Base-by-base conservation (phyloP, 176 grass and related monocot genomes). In the Avena atlantica region DNA sequence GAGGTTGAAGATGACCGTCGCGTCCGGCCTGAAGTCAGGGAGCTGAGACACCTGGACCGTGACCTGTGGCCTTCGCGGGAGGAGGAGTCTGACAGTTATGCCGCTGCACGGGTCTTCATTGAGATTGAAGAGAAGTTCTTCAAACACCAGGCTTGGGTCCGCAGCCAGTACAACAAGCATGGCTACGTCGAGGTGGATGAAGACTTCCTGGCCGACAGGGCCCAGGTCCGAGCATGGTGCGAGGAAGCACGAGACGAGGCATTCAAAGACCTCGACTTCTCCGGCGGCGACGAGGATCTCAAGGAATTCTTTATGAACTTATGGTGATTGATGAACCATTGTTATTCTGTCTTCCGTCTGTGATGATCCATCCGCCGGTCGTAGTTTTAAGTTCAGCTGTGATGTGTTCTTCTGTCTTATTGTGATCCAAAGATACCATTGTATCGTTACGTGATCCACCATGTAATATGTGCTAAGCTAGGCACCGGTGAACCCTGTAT, bases 111-210 rank as follows among this genome's bases (percentile, higher is more conserved):
- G 5, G 17, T 9, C 19, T 52, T 16, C 72, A 8, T 27, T 9
- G 23, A 51, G 1, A 51, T 9, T 4, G 47, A 47, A 6, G 23
- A 75, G 21, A 0, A 27, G 2, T 74, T 27, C 47, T 4, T 9
- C 21, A 27, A 52, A 5, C 23, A 25, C 72, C 47, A 75, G 72
- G 72, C 72, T 13, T 51, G 47, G 72, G 23, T 75, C 12, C 47
- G 72, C 72, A 9, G 72, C 1, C n/a, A 50, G 45, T 50, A 50
- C 71, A 0, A 1, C 45, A 16, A 50, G 71, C 13, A 51, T 15
- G 71, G 71, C 4, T 74, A 74, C 45, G 71, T 74, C 45, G 12
- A 74, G 71, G 71, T 74, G n/a, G 71, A 74, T 0, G 48, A 52
- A 3, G 23, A 29, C 47, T 76, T 76, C 48, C 47, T 76, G 5